Evolutionary conservation across 179 eudicot genomes (phyloP), one percentile per base, ranked within the genome.

Genomic region (Corrigiola litoralis): DNA sequence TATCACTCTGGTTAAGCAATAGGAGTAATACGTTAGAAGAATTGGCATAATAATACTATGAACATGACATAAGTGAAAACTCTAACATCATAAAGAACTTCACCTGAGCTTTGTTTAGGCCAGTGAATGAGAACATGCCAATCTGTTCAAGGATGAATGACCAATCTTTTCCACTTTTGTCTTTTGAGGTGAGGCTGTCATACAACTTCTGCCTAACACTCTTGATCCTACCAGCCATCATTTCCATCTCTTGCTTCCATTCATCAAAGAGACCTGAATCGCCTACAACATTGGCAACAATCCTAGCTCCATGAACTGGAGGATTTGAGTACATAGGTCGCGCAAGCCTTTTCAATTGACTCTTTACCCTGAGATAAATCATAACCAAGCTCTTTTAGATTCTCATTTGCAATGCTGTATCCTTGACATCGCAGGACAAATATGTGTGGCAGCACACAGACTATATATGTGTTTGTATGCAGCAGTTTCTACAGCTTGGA

Each of bases 241-340:
- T 72, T 79, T 87, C 89, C 98, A 92, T 92, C 82, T 92, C 98
- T 62, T 81, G 79, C 68, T 85, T 90, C 98, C 98, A 92, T 69
- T 87, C 96, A 27, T 71, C 76, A 61, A 89, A 92, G 51, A 92
- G 84, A 31, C 63, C 80, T 7, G 95, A 78, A 68, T 57, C 70
- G 24, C 98, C 98, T 13, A 92, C 96, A 5, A 92, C 85, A 64
- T 90, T 81, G 63, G 96, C 96, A 34, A 92, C 98, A 48, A 92
- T 83, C 75, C 79, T 77, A 72, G 98, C 98, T 58, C 96, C 96
- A 52, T 92, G 96, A 73, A 90, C 75, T 1, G 98, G 96, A 67
- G 98, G 98, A 67, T 89, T 92, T 34, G 98, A 92, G 90, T 92
- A 87, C 98, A 92, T 92, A 34, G 98, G 90, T 48, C 98, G 83